Conservation (phyloP, 768 basidiomycete species). For the Pleurotus djamor region DNA sequence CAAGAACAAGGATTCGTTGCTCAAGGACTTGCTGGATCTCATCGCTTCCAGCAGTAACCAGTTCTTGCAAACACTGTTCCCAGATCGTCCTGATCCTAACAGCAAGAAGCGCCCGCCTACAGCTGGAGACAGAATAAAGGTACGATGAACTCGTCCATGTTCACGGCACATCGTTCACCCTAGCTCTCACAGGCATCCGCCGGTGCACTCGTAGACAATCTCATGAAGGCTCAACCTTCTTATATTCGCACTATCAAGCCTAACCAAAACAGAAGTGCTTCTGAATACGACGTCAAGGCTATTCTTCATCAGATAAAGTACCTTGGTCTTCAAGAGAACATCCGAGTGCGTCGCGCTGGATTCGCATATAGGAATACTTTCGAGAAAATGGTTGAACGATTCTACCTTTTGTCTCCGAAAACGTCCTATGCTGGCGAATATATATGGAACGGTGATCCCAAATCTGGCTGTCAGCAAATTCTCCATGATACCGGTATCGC, state of each 20-base stretch:
- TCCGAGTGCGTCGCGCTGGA: constrained; percentile 94
- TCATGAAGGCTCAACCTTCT: constrained; percentile 96
- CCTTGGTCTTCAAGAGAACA: constrained; percentile 97
- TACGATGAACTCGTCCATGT: constrained; percentile 18
- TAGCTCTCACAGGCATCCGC: constrained; percentile 69
- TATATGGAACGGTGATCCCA: constrained; percentile 89
- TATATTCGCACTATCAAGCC: constrained; percentile 99
- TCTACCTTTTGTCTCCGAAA: constrained; percentile 91
- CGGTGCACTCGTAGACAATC: constrained; percentile 91
- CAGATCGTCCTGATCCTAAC: constrained; percentile 92
- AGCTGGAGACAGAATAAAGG: constrained; percentile 97
- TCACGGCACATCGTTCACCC: neutral
- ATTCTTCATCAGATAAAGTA: constrained; percentile 99
- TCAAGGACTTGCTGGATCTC: constrained; percentile 93
- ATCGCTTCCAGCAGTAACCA: constrained; percentile 76
- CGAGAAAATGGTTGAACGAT: constrained; percentile 98
- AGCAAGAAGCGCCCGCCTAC: constrained; percentile 98
- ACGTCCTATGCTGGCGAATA: constrained; percentile 99
- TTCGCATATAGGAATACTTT: constrained; percentile 99
- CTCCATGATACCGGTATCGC: constrained; percentile 94
- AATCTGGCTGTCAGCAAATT: constrained; percentile 91
- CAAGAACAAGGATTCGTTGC: constrained; percentile 97
- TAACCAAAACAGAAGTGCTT: constrained; percentile 90
- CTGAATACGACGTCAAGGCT: constrained; percentile 93
- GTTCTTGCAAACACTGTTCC: constrained; percentile 89